Base-by-base conservation (phyloP, 768 basidiomycete species). In the Tulasnella calospora region DNA sequence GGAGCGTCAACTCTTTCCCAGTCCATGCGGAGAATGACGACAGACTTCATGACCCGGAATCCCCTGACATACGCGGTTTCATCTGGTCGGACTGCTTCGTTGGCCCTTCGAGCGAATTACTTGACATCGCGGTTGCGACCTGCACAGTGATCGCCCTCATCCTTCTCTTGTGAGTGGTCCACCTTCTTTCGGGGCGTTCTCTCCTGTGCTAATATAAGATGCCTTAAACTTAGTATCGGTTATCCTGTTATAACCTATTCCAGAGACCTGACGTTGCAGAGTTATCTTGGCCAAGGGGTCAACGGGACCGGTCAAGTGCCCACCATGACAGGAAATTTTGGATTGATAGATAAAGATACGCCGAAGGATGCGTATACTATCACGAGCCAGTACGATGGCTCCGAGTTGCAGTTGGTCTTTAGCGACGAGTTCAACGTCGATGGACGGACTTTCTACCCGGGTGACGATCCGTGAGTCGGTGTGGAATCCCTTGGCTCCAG, bases 291-390 rank as follows among this genome's bases (percentile, higher is more conserved):
- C 38, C 3, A 38, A 38, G 93, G 93, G 3, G 91, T 94, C 81
- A 99, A 99, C 82, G 89, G 85, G 15, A 87, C 92, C 0, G 97
- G 97, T 1, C 96, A 98, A 84, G 91, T 98, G 40, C 95, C 90
- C 4, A 88, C 89, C 77, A 84, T 96, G 79, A 92, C 90, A 0
- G 84, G 83, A 30, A 89, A 91, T 80, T 89, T 87, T 82, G 90
- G 89, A 17, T 84, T 95, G 36, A 92, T 96, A 80, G 94, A 96
- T 83, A 81, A 87, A 38, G 89, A 93, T 36, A 97, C 95, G 5
- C 94, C 94, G 0, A 80, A 85, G 80, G 83, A 87, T 55, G 88
- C 86, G 23, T 86, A 89, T 83, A 88, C 89, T 38, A 38, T 38
- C 19, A 87, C 86, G 47, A 81, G 83, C 8, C 89, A 90, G 5